These are phyloP conservation scores for Vachellia pachyceras DNA, from an alignment of 306 rosid species.

Conservation along the genomic window DNA sequence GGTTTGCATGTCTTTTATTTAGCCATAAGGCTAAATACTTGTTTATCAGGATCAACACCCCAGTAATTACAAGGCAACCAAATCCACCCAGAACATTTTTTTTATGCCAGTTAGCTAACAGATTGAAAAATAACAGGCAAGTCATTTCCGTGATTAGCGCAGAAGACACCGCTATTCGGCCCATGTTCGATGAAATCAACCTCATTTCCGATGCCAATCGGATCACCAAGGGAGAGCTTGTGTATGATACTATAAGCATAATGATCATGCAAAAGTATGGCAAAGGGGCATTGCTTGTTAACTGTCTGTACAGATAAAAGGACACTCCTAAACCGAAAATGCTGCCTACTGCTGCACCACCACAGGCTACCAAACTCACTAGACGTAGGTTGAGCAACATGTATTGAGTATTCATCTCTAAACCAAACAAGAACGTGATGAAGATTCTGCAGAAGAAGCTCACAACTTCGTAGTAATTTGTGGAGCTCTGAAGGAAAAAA, in stretches of 20 bases:
- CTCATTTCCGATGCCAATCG: conserved; percentile 75
- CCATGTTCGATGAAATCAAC: conserved; percentile 65
- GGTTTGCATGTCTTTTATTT: conserved; percentile 58
- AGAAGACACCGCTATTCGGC: conserved; percentile 62
- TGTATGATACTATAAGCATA: conserved; percentile 64
- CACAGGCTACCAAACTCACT: conserved; percentile 53
- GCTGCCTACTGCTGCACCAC: conserved; percentile 57
- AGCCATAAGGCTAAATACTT: conserved; percentile 67
- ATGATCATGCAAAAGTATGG: conserved; percentile 41
- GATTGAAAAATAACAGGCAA: conserved; percentile 61
- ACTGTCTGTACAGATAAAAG: conserved; percentile 52
- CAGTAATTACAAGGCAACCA: conserved; percentile 15
- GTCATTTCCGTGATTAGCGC: conserved; percentile 68
- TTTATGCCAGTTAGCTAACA: conserved; percentile 38
- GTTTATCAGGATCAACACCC: conserved; percentile 34
- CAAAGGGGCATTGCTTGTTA: conserved; percentile 25
- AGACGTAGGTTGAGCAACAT: conserved; percentile 45
- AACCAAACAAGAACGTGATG: conserved; percentile 83
- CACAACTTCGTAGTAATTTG: conserved; percentile 82
- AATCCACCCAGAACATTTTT: conserved; percentile 11
- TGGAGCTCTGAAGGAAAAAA: conserved; percentile 69
- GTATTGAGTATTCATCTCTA: conserved; percentile 67
- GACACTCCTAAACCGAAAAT: conserved; percentile 63
- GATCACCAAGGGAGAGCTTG: conserved; percentile 83
- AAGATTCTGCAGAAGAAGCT: conserved; percentile 82